Base-by-base conservation (phyloP, 2,329 filamentous ascomycete genomes). In the Bipolaris bicolor region DNA sequence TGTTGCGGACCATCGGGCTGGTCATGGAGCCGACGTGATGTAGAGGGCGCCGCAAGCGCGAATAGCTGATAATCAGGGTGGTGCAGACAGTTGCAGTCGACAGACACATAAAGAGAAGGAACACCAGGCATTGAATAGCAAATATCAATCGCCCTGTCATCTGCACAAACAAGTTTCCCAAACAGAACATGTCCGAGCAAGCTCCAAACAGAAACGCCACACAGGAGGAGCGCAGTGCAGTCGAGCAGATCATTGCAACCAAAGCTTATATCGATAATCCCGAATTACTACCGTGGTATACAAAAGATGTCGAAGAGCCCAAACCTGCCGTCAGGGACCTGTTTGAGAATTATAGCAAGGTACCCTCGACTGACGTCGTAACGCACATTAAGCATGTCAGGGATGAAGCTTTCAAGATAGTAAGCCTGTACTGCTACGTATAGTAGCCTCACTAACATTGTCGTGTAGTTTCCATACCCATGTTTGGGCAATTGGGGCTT, bases 321-420 rank as follows among this genome's bases (percentile, higher is more conserved):
- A 64, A 65, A 24, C 66, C 70, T 11, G 63, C 60, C 15, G 70
- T 75, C 2, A 62, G 68, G 33, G 63, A 76, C 7, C 57, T 79
- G 13, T 70, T 80, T 15, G 75, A 78, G 54, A 71, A 64, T 7
- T 80, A 79, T 62, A 76, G 74, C 63, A 71, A 72, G 22, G 65
- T 80, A 2, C 68, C 74, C 2, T 41, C 72, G 1, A 69, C 69
- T 24, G 60, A 76, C 13, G 69, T 80, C 7, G 62, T 71, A 10
- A n/a, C 67, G 15, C 77, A 80, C 53, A 71, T 79, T 41, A 67
- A 68, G 46, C 52, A 68, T 36, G 67, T 77, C 11, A 68, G 72
- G 57, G 64, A 76, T 48, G 62, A 70, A 50, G 73, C 71, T 7
- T 75, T 73, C 61, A 65, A 69, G 41, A 57, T 74, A 3, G 71